Percentiles rank a stretch among this genome's conserved stretches.
These are phyloP conservation scores for Linnemannia elongata DNA, from an alignment of 192 early-diverging fungal species.

Conservation along the genomic window DNA sequence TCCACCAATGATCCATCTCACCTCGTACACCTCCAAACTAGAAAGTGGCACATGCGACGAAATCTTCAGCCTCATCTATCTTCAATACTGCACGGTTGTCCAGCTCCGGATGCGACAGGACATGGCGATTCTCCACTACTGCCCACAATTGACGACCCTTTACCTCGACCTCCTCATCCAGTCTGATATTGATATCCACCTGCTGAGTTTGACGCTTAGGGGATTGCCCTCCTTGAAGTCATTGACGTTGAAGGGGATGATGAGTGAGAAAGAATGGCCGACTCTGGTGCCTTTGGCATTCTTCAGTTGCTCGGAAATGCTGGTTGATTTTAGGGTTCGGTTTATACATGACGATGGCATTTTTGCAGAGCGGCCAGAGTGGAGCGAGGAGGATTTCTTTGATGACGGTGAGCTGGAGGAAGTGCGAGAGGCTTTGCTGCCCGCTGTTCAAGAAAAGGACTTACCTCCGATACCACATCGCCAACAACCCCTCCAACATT, in stretches of 20 bases:
- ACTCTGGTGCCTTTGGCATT: not conserved
- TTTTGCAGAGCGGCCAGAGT: not conserved
- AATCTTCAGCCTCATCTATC: not conserved
- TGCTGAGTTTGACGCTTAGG: not conserved
- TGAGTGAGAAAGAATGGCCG: not conserved
- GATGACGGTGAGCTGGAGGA: not conserved
- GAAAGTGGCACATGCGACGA: not conserved
- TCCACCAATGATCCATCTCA: not conserved
- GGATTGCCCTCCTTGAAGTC: not conserved
- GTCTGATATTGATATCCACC: not conserved
- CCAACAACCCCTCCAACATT: not conserved
- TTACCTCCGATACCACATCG: not conserved
- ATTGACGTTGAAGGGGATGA: not conserved
- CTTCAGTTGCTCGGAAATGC: not conserved
- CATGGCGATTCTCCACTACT: not conserved
- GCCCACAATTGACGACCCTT: not conserved
- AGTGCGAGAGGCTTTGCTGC: not conserved
- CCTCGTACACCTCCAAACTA: not conserved
- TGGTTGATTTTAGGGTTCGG: not conserved
- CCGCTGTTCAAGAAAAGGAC: not conserved
- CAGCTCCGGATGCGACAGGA: not conserved
- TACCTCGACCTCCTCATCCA: not conserved
- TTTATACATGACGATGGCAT: not conserved
- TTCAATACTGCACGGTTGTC: not conserved
- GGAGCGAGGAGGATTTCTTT: not conserved